Conservation (phyloP, 805 yeast species). For the Nakazawaea ishiwadae region DNA sequence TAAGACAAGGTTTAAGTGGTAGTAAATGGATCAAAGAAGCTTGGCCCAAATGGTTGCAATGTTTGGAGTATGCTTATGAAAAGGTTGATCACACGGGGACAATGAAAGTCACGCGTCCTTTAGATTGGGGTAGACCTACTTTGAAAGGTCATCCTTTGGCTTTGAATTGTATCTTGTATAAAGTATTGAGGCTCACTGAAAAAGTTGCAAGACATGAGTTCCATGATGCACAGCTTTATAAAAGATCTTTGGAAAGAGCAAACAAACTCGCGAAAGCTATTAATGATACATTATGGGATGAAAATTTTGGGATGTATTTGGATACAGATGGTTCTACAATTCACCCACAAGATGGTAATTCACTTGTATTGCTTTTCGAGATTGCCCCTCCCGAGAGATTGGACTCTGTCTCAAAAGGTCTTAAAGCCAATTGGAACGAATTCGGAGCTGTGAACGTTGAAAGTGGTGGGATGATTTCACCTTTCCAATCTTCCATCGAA, state of each 20-base stretch:
- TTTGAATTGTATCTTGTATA: constrained; percentile 11
- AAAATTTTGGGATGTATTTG: constrained; percentile 7
- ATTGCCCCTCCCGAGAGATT: constrained; percentile 6
- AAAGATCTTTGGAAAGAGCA: constrained; percentile 1
- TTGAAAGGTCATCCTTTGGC: constrained; percentile 10
- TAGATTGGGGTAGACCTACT: constrained; percentile 14
- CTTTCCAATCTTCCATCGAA: constrained; percentile 12
- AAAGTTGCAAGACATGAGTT: constrained; percentile 7
- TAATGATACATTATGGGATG: constrained; percentile 11
- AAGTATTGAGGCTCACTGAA: constrained; percentile 3
- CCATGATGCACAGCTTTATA: background rate
- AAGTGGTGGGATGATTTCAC: constrained; percentile 12
- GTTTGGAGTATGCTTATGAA: constrained; percentile 6
- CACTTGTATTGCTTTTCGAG: constrained; percentile 5
- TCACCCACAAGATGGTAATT: constrained; percentile 14
- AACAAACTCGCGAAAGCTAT: constrained; percentile 3
- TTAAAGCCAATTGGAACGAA: constrained; percentile 12
- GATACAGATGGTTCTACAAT: constrained; percentile 10
- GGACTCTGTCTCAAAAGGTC: constrained; percentile 10
- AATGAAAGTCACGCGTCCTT: constrained; percentile 8
- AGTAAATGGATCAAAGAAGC: constrained; percentile 6
- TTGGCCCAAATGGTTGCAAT: constrained; percentile 11
- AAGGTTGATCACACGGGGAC: constrained; percentile 12
- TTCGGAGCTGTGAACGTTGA: constrained; percentile 13
- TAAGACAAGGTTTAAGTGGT: constrained; percentile 3